Conservation (phyloP, 345 rosid genomes). For the Stellera chamaejasme region DNA sequence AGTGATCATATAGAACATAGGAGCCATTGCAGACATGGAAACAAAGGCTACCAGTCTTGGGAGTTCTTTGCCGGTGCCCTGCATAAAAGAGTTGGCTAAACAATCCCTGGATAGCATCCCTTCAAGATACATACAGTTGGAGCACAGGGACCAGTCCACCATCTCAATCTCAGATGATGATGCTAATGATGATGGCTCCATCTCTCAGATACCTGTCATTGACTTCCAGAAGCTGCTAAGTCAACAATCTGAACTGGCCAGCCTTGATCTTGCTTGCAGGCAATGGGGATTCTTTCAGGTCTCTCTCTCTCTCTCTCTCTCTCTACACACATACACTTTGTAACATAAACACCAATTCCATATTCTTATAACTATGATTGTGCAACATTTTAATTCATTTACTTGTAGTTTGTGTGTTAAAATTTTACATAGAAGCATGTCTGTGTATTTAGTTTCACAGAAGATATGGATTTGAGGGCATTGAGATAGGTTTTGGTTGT, state of each 20-base stretch:
- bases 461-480: too few relatives aligned
- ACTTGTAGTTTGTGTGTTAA: too few relatives aligned
- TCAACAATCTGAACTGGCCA: constrained; percentile 21
- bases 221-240: constrained; percentile 28
- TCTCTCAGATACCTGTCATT: constrained; percentile 25
- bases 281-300: constrained; percentile 35
- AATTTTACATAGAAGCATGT: too few relatives aligned
- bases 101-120: constrained; percentile 18
- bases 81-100: constrained; percentile 29
- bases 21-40: constrained; percentile 22
- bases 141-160: not conserved
- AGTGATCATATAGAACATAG: too few relatives aligned
- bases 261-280: constrained; percentile 33
- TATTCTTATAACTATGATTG: constrained; percentile 22
- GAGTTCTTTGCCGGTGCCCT: constrained; percentile 34
- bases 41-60: constrained; percentile 16
- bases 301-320: too few relatives aligned
- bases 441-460: too few relatives aligned
- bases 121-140: constrained; percentile 26
- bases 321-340: too few relatives aligned
- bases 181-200: constrained; percentile 2
- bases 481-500: too few relatives aligned
- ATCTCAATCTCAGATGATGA: not conserved
- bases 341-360: constrained; percentile 3
- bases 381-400: too few relatives aligned